Base-by-base conservation (phyloP, 352 stramenopile species). In the Pythium chondricola region DNA sequence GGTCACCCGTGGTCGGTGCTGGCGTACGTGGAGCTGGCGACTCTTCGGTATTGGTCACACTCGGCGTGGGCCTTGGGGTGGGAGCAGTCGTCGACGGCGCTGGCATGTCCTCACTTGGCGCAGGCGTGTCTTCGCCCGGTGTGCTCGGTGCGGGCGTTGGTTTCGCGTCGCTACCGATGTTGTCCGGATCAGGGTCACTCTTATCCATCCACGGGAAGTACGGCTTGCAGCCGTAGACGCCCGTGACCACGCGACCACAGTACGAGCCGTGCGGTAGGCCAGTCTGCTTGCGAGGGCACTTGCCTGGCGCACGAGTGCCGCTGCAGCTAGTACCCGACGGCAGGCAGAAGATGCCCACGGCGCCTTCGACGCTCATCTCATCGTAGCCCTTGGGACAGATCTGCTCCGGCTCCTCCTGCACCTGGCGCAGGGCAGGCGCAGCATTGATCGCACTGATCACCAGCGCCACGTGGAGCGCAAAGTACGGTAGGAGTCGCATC, bases 301-400 rank as follows among this genome's bases (percentile, higher is more conserved):
- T 35, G 13, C 66, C 71, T 29, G 45, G 20, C 5, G 44, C 43
- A 41, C 40, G 54, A 7, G 50, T 35, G 16, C 43, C 37, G 30
- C 48, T 70, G 52, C 67, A 70, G 4, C 65, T 37, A 4, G 42
- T 35, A 16, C 30, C 13, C 52, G 41, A 25, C 57, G 11, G 62
- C 8, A 70, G 54, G 25, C 71, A 81, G 24, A 80, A 83, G 6
- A 49, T 39, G 31, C 57, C 48, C 27, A 36, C 18, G 20, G 71
- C 52, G n/a, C 40, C 52, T 25, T 73, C 59, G 5, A 81, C 72
- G n/a, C 61, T 65, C 37, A 81, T 60, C 22, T 49, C 30, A 33
- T 49, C 33, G 21, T 61, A 26, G 33, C 16, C 32, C 14, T 25
- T 17, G 22, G 3, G 35, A 21, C 52, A 60, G 11, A 49, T 31